Evolutionary conservation across 2,329 filamentous ascomycete genomes (phyloP), one percentile per base, ranked within the genome.

Genomic region (Claviceps sp.): DNA sequence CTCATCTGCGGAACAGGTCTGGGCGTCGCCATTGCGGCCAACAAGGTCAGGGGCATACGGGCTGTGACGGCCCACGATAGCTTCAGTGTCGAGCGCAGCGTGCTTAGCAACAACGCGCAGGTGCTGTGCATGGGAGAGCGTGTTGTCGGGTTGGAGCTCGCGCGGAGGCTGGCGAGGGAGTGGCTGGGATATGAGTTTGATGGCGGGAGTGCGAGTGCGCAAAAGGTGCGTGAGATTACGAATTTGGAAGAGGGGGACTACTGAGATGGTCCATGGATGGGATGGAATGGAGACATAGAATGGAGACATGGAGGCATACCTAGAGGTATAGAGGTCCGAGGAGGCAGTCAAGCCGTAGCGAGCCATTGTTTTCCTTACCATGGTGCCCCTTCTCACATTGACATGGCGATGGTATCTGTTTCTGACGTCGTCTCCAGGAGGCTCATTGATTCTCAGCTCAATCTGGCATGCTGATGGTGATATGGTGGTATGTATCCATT

Each of bases 51-150:
- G 52, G 88, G 88, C 5, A 81, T 94, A 55, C 75, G 88, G 24
- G 89, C 89, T n/a, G 89, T 94, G 18, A 94, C 88, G 5, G 89
- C 89, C 1, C 89, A 95, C 66, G 89, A 94, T 65, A 84, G 82
- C 58, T 95, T 90, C 72, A 84, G 78, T 52, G 87, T 94, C 5
- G 88, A 94, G 75, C 72, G 87, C 48, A 82, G 85, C 20, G 78
- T 94, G 11, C 70, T 91, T 61, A 89, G 84, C 70, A 94, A 94
- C 67, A 84, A 94, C 65, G 87, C 87, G 3, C 88, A 95, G 70
- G 87, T 94, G 36, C 70, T 94, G 55, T 94, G 89, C 65, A 84
- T 94, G 74, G 88, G 88, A 0, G 85, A 94, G 76, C 73, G 88
- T 22, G 88, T 94, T 0, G 78, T 94, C 45, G 88, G 89, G 0